Percentiles rank a stretch among this genome's conserved stretches.
phyloP scores from a whole-genome alignment of 306 rosid genomes.

The Dicorynia guianensis region DNA sequence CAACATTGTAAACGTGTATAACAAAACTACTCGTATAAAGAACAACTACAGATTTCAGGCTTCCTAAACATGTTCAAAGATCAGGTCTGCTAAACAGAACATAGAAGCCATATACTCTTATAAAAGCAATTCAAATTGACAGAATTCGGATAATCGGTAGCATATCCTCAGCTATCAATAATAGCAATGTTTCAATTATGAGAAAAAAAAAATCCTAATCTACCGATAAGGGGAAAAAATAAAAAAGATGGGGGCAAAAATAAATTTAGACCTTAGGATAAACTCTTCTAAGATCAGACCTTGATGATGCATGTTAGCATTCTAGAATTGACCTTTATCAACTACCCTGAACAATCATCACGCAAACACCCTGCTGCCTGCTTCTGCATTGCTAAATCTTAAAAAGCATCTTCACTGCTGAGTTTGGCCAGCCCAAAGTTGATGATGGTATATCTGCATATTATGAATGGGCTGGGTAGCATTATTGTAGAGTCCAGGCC shows the following conservation, averaged over 20 bases:
- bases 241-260: neutral
- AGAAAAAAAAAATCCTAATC: constrained; percentile 33
- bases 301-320: constrained; percentile 45
- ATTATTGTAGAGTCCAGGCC: constrained; percentile 57
- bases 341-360: constrained; percentile 44
- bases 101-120: neutral
- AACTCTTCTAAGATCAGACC: constrained; percentile 40
- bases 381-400: constrained; percentile 38
- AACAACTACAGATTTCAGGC: neutral
- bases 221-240: neutral
- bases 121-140: constrained; percentile 32
- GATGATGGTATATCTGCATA: constrained; percentile 59
- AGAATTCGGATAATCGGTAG: constrained; percentile 35
- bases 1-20: neutral
- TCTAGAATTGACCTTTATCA: constrained; percentile 43
- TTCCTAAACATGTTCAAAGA: neutral
- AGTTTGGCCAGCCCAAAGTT: constrained; percentile 67
- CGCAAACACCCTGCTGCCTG: constrained; percentile 41
- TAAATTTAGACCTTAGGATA: constrained; percentile 39
- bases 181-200: constrained; percentile 43
- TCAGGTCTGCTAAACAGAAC: neutral
- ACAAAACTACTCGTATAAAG: neutral
- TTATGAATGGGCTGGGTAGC: constrained; percentile 56
- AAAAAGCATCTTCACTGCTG: constrained; percentile 61
- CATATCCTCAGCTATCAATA: constrained; percentile 48